phyloP scores from a whole-genome alignment of 2,329 filamentous ascomycete genomes.

The Ophiostoma ulmi region DNA sequence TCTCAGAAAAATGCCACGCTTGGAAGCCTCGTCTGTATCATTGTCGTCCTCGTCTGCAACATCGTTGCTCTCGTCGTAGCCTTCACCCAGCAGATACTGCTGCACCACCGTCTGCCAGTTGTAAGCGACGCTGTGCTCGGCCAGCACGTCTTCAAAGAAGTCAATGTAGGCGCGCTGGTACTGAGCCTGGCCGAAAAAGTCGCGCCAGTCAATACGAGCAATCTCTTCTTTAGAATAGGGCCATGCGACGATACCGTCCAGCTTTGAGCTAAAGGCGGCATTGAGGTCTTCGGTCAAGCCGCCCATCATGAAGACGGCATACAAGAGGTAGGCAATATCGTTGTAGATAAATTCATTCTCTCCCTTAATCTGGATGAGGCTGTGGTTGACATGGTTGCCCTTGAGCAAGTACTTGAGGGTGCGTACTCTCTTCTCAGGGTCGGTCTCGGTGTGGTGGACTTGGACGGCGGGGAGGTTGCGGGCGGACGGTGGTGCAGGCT shows the following conservation, averaged over 20 bases:
- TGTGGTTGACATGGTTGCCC: constrained; percentile 86
- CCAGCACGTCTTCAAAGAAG: constrained; percentile 90
- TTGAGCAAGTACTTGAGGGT: constrained; percentile 86
- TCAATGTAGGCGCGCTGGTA: constrained; percentile 91
- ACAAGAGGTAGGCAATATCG: constrained; percentile 74
- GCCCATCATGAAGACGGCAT: constrained; percentile 80
- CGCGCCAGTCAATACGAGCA: constrained; percentile 75
- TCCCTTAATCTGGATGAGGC: constrained; percentile 54
- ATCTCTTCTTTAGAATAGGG: constrained; percentile 78
- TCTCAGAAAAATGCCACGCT: constrained; percentile 30
- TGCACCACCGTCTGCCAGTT: constrained; percentile 75
- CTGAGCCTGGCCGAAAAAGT: constrained; percentile 69
- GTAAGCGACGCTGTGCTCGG: constrained; percentile 62
- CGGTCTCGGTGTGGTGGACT: constrained; percentile 73
- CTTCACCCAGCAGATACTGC: constrained; percentile 65
- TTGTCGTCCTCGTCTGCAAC: constrained; percentile 1
- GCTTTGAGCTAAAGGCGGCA: constrained; percentile 72
- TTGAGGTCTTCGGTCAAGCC: constrained; percentile 68
- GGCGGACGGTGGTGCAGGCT: constrained; percentile 31
- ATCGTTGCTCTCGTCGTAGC: constrained; percentile 15
- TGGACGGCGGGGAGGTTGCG: constrained; percentile 63
- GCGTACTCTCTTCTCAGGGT: constrained; percentile 70
- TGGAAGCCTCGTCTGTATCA: background rate
- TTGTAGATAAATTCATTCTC: constrained; percentile 59
- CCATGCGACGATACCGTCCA: constrained; percentile 72